Conservation (phyloP, 345 rosid genomes). For the Adansonia digitata region DNA sequence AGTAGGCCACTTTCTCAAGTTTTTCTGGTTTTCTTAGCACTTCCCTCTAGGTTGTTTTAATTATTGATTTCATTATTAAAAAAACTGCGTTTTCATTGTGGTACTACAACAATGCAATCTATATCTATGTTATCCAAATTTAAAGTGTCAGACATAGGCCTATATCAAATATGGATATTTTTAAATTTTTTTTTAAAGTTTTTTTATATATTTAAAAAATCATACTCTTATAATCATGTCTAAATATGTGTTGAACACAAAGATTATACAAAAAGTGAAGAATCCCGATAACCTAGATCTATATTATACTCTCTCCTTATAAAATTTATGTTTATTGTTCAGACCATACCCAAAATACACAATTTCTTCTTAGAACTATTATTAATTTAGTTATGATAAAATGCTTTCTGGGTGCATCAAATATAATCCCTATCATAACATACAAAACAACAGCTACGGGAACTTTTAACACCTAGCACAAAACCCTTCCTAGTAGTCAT, state of each 20-base stretch:
- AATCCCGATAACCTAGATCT: too few species aligned
- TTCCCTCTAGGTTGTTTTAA: neutral
- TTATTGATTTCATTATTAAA: neutral
- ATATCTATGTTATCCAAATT: neutral
- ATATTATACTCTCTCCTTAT: neutral
- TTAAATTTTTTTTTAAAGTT: too few species aligned
- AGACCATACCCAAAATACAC: neutral
- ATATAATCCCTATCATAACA: neutral
- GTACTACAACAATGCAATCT: neutral
- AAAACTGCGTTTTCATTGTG: neutral
- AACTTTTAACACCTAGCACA: slow-evolving; percentile 17
- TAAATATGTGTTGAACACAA: too few species aligned
- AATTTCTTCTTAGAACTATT: neutral
- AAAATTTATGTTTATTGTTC: neutral
- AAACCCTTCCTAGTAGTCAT: slow-evolving; percentile 31
- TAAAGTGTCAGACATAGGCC: too few species aligned
- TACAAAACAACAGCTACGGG: neutral
- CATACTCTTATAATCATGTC: too few species aligned
- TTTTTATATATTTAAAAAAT: too few species aligned
- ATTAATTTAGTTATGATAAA: too few species aligned
- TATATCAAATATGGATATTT: too few species aligned
- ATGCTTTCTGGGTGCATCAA: too few species aligned
- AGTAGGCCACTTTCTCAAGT: neutral
- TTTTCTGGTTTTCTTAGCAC: neutral
- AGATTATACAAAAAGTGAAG: too few species aligned